Evolutionary conservation across 306 rosid species (phyloP).

Genomic region (Lupinus albus): DNA sequence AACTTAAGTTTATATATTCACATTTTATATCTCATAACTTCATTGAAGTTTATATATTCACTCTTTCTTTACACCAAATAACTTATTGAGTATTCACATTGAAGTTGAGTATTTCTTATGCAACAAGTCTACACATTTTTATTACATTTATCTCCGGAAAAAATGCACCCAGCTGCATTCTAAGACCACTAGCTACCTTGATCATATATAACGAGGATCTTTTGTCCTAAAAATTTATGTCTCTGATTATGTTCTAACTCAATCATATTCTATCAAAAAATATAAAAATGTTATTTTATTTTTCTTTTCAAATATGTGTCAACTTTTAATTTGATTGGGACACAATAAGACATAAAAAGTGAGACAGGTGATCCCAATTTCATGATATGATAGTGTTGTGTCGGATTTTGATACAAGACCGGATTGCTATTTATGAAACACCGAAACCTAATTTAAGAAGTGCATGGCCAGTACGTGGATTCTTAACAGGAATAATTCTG

Average conservation of each 20-base stretch:
- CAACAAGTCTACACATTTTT: neutral
- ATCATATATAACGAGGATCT: too few relatives aligned
- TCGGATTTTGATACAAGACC: neutral
- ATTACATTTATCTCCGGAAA: neutral
- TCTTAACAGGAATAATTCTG: constrained; percentile 17
- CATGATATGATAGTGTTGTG: neutral
- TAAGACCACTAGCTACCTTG: constrained; percentile 11
- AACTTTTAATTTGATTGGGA: too few relatives aligned
- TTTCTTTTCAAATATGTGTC: too few relatives aligned
- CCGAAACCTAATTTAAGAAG: constrained; percentile 31
- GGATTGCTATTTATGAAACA: constrained; percentile 11
- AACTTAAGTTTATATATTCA: too few relatives aligned
- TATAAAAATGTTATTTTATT: too few relatives aligned
- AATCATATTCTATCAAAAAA: too few relatives aligned
- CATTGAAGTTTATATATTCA: too few relatives aligned
- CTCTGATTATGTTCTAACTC: too few relatives aligned
- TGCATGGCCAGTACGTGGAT: constrained; percentile 58
- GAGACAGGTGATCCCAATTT: too few relatives aligned
- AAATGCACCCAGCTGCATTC: neutral
- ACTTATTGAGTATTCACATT: neutral
- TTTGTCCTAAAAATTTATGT: too few relatives aligned
- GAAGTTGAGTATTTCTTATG: neutral
- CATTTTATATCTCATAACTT: too few relatives aligned
- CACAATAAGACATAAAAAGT: too few relatives aligned
- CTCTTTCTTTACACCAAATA: neutral